Evolutionary conservation across 2,329 filamentous ascomycete genomes (phyloP).

Genomic region (Paraphaeosphaeria sporulosa): DNA sequence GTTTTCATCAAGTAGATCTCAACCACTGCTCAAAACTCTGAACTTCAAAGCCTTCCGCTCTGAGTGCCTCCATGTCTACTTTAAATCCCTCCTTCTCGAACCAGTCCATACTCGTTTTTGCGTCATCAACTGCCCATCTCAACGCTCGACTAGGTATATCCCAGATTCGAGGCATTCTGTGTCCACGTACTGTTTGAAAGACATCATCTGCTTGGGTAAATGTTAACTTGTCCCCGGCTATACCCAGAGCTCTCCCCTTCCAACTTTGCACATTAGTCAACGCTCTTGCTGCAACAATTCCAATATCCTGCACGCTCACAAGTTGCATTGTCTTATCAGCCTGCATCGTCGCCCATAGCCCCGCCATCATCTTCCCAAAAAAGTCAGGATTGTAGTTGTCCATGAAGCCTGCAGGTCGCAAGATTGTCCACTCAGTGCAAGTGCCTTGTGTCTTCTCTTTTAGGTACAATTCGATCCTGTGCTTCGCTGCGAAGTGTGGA

Average conservation of each 20-base stretch:
- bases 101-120: neutral
- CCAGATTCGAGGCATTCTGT: neutral
- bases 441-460: neutral
- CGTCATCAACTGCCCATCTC: slow-evolving; percentile 1
- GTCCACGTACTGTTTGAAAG: neutral
- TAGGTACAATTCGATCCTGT: neutral
- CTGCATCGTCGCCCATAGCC: neutral
- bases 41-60: neutral
- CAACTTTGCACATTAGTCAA: neutral
- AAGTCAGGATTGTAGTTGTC: neutral
- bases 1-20: neutral
- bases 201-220: neutral
- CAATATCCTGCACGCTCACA: neutral
- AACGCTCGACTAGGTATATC: neutral
- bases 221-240: neutral
- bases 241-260: slow-evolving; percentile 1
- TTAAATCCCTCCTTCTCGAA: neutral
- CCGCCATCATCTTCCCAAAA: slow-evolving; percentile 1
- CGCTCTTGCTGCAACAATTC: neutral
- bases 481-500: slow-evolving; percentile 1
- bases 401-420: neutral
- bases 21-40: neutral
- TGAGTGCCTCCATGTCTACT: neutral
- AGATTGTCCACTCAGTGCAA: neutral
- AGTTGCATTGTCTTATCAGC: neutral